Evolutionary conservation across 495 filamentous ascomycete species (phyloP), one percentile per base, ranked within the genome.

Genomic region (Venustampulla echinocandica): DNA sequence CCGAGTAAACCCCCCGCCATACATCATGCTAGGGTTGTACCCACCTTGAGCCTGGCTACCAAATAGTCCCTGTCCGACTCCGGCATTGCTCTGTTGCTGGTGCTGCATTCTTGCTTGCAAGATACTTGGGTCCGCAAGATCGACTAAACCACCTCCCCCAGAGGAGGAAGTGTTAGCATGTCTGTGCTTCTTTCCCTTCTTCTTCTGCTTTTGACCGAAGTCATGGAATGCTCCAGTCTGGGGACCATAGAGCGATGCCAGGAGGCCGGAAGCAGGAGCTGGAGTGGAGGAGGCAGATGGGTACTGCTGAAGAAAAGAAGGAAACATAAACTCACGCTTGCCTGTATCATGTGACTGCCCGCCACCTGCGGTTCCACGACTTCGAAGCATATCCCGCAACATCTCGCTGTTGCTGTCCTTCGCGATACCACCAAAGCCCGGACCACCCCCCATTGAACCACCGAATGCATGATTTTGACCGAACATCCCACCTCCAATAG

Each of bases 101-200:
- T 93, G 85, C 67, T 90, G 89, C 78, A 94, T 85, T 74, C 92
- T 85, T 67, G 86, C 87, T 74, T 96, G 92, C 76, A 99, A 81
- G 76, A 97, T 95, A 77, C 88, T 95, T 73, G 90, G 87, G 85
- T 95, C 89, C 75, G 85, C 85, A 89, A 94, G 85, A 90, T 96
- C 87, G 75, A 93, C 88, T 87, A 94, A 80, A 77, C 84, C 87
- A 82, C 81, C 80, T 74, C 87, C 87, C 77, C 87, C 87, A 78
- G 86, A 90, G 81, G 88, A 92, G 85, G 88, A 94, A 90, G 89
- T 94, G 85, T 94, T 93, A 92, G 89, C 89, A 83, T 95, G 87
- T 82, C 87, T 93, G 74, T 93, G 88, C 84, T 93, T 92, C 81
- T 93, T 94, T 79, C 86, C 87, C 85, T 95, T 94, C 85, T 94